Base-by-base conservation (phyloP, 768 basidiomycete species). In the Lentinus brumalis region DNA sequence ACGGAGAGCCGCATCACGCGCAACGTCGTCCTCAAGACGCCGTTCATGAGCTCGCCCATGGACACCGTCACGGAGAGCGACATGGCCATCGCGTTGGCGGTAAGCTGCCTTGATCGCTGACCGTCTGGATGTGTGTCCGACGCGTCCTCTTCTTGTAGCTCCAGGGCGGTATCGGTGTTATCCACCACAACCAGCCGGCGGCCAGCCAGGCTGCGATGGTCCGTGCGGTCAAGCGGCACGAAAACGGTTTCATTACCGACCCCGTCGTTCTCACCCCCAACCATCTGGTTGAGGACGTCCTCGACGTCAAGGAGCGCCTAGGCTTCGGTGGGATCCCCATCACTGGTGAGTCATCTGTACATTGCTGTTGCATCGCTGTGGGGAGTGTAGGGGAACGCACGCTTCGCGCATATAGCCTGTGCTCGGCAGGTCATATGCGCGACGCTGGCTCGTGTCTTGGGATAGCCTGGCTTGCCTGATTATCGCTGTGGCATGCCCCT, bases 291-390 rank as follows among this genome's bases (percentile, higher is more conserved):
- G 91, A 89, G 62, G 92, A 98, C 63, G 96, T 98, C 14, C 80
- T 97, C 51, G 91, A 94, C 63, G 91, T 98, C 78, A 98, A 98
- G 76, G 87, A 86, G 32, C 81, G 85, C 49, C 87, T 93, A 16
- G 97, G 97, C 1, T 99, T 97, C 75, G 94, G 92, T 68, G 96
- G 97, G 64, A 94, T 98, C 53, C 97, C 97, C 42, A 94, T 99
- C 75, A 98, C 97, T 39, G 93, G 94, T 96, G 66, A 70, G 94
- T 84, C n/a, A 26, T 26, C 60, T 10, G 29, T 35, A 1, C 3
- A 35, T 7, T 35, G 11, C 35, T 35, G 35, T 11, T 35, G 35
- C 11, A 35, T 6, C 35, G 35, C 21, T 26, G 35, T 6, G 6
- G 35, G 35, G 35, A 35, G 35, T 35, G 35, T 35, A 11, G 6